A percentile compares a stretch with the other conserved stretches of the same genome.
phyloP scores from a whole-genome alignment of 441 rosid genomes.

The Brassica balearica region DNA sequence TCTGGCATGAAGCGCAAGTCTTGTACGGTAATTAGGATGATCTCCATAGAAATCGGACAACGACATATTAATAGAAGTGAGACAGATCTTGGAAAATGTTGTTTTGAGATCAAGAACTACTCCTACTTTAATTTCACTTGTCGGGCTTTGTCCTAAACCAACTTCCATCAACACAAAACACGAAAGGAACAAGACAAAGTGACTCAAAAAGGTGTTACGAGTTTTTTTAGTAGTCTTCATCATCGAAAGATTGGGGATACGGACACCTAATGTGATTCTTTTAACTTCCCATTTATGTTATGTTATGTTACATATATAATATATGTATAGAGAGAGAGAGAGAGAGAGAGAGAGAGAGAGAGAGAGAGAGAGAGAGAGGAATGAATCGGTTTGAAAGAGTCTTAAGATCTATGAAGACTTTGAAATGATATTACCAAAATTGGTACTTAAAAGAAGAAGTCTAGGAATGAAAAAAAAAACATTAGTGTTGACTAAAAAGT shows the following conservation, averaged over 20 bases:
- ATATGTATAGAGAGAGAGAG: not conserved
- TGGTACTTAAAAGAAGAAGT: not conserved
- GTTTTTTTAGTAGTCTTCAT: constrained; percentile 10
- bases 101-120: constrained; percentile 55
- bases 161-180: constrained; percentile 12
- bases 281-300: not conserved
- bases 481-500: constrained; percentile 6
- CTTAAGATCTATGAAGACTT: not conserved
- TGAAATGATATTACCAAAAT: not conserved
- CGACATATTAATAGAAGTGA: constrained; percentile 64
- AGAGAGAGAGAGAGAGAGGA: not conserved
- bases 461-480: not conserved
- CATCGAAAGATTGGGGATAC: not conserved
- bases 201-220: constrained; percentile 18
- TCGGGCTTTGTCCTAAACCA: constrained; percentile 29
- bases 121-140: constrained; percentile 59
- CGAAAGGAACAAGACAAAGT: constrained; percentile 14
- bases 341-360: too few species aligned
- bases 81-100: constrained; percentile 40
- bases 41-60: constrained; percentile 61
- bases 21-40: constrained; percentile 49
- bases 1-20: constrained; percentile 25
- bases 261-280: not conserved
- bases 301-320: not conserved
- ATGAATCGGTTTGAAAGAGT: not conserved